phyloP scores from a whole-genome alignment of 768 basidiomycete species.

The Artomyces pyxidatus region DNA sequence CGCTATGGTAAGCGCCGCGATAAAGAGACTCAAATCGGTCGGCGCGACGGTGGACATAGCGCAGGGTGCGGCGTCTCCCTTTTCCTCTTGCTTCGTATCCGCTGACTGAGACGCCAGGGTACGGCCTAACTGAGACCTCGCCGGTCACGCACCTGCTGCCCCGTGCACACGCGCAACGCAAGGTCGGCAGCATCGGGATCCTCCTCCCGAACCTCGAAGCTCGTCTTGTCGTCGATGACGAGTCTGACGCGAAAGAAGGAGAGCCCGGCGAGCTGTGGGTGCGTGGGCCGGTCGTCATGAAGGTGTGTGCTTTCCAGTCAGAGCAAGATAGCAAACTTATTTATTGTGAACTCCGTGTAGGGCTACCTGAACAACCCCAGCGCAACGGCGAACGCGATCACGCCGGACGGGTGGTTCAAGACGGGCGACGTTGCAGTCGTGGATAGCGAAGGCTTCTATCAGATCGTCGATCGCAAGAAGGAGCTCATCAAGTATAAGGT shows the following conservation, averaged over 20 bases:
- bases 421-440: slow-evolving; percentile 75
- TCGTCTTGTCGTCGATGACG: slow-evolving; percentile 58
- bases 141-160: slow-evolving; percentile 59
- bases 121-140: slow-evolving; percentile 78
- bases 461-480: slow-evolving; percentile 67
- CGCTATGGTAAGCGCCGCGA: slow-evolving; percentile 46
- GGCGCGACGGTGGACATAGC: slow-evolving; percentile 34
- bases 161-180: slow-evolving; percentile 31
- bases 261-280: slow-evolving; percentile 79
- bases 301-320: slow-evolving; percentile 30
- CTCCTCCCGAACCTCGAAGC: slow-evolving; percentile 73
- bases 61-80: slow-evolving; percentile 37
- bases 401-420: slow-evolving; percentile 75
- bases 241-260: slow-evolving; percentile 43
- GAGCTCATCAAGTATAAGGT: slow-evolving; percentile 75
- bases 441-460: slow-evolving; percentile 65
- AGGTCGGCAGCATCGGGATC: slow-evolving; percentile 59
- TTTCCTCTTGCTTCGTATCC: neutral
- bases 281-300: slow-evolving; percentile 73
- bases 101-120: slow-evolving; percentile 34
- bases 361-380: slow-evolving; percentile 69
- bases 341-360: slow-evolving; percentile 23
- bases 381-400: slow-evolving; percentile 66
- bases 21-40: slow-evolving; percentile 29
- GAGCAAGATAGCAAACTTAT: neutral